These are phyloP conservation scores for Phytomonas sp. DNA, from an alignment of 208 protist genomes.

Conservation along the genomic window DNA sequence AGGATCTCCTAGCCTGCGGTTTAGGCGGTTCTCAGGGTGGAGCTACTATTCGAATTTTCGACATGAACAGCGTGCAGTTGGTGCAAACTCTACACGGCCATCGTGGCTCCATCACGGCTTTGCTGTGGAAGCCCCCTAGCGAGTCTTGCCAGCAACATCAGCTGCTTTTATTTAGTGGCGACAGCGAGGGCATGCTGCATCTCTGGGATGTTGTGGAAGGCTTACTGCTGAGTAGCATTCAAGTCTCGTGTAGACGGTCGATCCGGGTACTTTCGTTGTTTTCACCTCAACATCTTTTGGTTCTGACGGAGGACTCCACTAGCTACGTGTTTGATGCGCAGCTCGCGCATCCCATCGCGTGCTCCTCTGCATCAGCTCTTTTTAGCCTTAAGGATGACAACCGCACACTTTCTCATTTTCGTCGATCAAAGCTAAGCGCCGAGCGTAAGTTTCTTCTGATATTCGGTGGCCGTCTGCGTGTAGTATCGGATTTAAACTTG, in stretches of 20 bases:
- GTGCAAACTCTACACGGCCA: conserved; percentile 70
- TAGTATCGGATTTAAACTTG: conserved; percentile 32
- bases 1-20: conserved; percentile 64
- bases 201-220: conserved; percentile 76
- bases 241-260: conserved; percentile 28
- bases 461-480: conserved; percentile 56
- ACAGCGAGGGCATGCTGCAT: conserved; percentile 34
- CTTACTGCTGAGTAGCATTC: conserved; percentile 36
- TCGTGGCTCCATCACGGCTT: conserved; percentile 33
- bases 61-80: conserved; percentile 72
- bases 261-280: conserved; percentile 36
- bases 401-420: not conserved
- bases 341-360: conserved; percentile 28
- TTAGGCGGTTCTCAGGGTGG: conserved; percentile 26
- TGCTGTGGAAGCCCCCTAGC: conserved; percentile 55
- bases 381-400: not conserved
- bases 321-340: conserved; percentile 67
- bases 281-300: conserved; percentile 50
- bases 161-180: conserved; percentile 55
- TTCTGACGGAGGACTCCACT: conserved; percentile 32
- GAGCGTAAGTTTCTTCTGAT: conserved; percentile 14
- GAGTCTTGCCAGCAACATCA: conserved; percentile 56
- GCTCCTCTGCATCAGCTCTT: conserved; percentile 6
- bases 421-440: not conserved
- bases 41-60: conserved; percentile 53